Base-by-base conservation (phyloP, 148 eudicot species). In the Vaccinium corymbosum region DNA sequence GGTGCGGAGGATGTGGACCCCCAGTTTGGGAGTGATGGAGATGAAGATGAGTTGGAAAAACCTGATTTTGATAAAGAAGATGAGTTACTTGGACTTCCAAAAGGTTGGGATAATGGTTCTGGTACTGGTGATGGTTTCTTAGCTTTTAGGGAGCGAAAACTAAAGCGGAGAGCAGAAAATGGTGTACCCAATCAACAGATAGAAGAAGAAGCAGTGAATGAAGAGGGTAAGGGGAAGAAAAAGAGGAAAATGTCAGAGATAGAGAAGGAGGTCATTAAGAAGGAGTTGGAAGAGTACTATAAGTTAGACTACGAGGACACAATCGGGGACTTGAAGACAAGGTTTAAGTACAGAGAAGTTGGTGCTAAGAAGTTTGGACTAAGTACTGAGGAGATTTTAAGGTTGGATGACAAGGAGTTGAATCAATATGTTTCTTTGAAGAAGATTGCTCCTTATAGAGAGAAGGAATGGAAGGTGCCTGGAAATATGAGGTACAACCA, bases 61-160 rank as follows among this genome's bases (percentile, higher is more conserved):
- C 99, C 99, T 0, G 92, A 97, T 90, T 96, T 96, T 82, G 92
- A 89, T 46, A 91, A 92, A 80, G 99, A 96, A 84, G 97, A 96
- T 83, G 93, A 95, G 86, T 90, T 95, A 83, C 97, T 95, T 78
- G 99, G 99, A 13, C 93, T 97, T 80, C 89, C 89, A 9, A 89
- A 94, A 86, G 92, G 93, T 79, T 96, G 97, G 97, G 95, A 92
- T 66, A 84, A 90, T 86, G 88, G 86, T 84, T 78, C 84, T 55
- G 89, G 87, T 76, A 78, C 95, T 14, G 85, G 85, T n/a, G 94
- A 90, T 32, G 94, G 95, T 77, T 93, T 94, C 82, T 46, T 53
- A 71, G 90, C 93, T 66, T 88, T 86, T 51, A 89, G 98, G 82
- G 89, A 90, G 49, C 87, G 76, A 86, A 75, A 73, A 19, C 71